phyloP scores from a whole-genome alignment of 257 asterid species.

The Cordia subcordata region DNA sequence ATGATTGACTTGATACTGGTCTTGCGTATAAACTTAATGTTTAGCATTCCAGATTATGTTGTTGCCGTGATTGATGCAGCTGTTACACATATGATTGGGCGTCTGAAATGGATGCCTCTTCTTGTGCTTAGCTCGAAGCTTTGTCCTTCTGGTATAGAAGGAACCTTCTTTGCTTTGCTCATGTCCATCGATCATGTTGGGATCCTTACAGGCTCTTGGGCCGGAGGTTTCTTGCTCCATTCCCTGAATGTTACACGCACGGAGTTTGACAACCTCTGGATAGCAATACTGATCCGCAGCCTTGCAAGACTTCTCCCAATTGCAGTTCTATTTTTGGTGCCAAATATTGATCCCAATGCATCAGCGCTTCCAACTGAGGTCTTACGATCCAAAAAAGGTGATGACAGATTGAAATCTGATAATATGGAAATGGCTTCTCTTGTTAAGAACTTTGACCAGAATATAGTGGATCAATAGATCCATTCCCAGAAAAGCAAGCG shows the following conservation, averaged over 20 bases:
- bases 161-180: conserved; percentile 84
- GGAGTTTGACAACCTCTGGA: conserved; percentile 57
- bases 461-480: not conserved
- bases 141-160: conserved; percentile 89
- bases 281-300: conserved; percentile 62
- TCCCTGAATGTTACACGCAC: conserved; percentile 59
- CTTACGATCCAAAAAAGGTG: conserved; percentile 24
- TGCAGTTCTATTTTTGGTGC: conserved; percentile 55
- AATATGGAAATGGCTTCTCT: conserved; percentile 76
- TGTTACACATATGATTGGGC: conserved; percentile 64
- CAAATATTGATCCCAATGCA: conserved; percentile 54
- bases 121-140: conserved; percentile 79
- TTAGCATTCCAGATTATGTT: conserved; percentile 59
- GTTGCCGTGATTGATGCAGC: conserved; percentile 73
- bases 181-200: conserved; percentile 90
- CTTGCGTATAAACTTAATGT: conserved; percentile 60
- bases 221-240: conserved; percentile 75
- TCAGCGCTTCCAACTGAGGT: conserved; percentile 49
- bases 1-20: conserved; percentile 69
- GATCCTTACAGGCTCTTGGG: conserved; percentile 73
- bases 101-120: conserved; percentile 95
- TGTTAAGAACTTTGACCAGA: conserved; percentile 17
- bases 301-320: conserved; percentile 58
- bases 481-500: too few species aligned
- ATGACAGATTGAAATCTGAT: conserved; percentile 27